These are phyloP conservation scores for Dactylellina parvicollis DNA, from an alignment of 2,329 filamentous ascomycete genomes.

Conservation along the genomic window DNA sequence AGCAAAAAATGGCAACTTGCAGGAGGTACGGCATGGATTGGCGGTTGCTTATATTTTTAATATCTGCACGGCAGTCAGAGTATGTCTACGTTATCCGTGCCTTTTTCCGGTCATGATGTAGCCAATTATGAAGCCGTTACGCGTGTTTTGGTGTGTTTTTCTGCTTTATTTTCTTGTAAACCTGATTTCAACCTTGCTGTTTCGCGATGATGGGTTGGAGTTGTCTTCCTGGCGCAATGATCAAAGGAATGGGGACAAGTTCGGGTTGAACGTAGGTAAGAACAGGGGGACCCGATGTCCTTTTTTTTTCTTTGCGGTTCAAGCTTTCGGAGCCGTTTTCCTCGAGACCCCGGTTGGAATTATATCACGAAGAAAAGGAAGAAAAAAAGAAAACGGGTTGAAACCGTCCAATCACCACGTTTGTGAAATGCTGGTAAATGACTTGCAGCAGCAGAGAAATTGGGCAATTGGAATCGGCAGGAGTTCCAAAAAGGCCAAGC, in stretches of 20 bases:
- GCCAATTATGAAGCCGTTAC: too few species aligned
- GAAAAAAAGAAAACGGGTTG: neutral
- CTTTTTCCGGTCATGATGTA: too few species aligned
- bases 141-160: too few species aligned
- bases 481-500: too few species aligned
- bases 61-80: neutral
- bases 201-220: constrained; percentile 1
- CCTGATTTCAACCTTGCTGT: constrained; percentile 17
- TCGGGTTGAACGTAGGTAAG: too few species aligned
- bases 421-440: constrained; percentile 13
- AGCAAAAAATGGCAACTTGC: constrained; percentile 1
- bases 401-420: constrained; percentile 9
- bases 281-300: too few species aligned
- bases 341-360: neutral
- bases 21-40: constrained; percentile 24
- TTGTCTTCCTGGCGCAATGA: neutral
- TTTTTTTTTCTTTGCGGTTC: too few species aligned
- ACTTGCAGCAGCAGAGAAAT: constrained; percentile 5
- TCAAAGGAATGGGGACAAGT: too few species aligned
- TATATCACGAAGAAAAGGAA: neutral
- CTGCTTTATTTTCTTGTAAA: too few species aligned
- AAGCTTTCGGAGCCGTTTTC: too few species aligned
- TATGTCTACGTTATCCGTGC: too few species aligned
- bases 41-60: constrained; percentile 14
- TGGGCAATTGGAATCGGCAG: neutral